phyloP scores from a whole-genome alignment of 345 rosid species.

The Erucastrum elatum region DNA sequence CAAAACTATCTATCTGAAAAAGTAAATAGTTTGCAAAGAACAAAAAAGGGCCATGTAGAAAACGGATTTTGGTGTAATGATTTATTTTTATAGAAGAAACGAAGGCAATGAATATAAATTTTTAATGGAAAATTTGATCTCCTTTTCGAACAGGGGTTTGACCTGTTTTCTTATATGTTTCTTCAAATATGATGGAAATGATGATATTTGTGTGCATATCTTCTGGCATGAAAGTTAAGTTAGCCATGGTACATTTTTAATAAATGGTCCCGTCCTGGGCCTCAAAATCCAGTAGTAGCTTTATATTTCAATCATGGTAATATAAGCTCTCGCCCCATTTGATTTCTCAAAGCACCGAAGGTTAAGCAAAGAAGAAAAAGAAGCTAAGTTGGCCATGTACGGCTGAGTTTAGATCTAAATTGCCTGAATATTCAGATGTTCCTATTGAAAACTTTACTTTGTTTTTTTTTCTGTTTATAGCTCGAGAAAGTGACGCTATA shows the following conservation, averaged over 20 bases:
- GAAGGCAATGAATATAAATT: too few relatives aligned
- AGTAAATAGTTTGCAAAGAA: too few relatives aligned
- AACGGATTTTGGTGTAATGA: too few relatives aligned
- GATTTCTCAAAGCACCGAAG: not conserved
- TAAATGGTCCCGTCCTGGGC: not conserved
- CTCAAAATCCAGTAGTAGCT: not conserved
- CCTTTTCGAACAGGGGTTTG: too few relatives aligned
- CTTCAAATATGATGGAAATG: too few relatives aligned
- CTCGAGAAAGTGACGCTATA: slow-evolving; percentile 25
- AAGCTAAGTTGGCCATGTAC: not conserved
- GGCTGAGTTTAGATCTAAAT: not conserved
- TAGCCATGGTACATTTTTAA: not conserved
- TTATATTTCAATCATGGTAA: not conserved
- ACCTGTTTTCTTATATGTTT: too few relatives aligned
- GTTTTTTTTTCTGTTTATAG: not conserved
- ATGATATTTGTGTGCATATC: not conserved
- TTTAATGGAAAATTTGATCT: too few relatives aligned
- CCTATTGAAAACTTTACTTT: not conserved
- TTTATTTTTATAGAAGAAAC: too few relatives aligned
- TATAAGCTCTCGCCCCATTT: not conserved
- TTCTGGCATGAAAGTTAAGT: slow-evolving; percentile 10
- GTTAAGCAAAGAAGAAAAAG: not conserved
- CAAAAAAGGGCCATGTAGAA: too few relatives aligned
- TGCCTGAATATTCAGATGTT: slow-evolving; percentile 17
- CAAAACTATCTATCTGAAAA: too few relatives aligned